Evolutionary conservation across 1,284 basidiomycete genomes (phyloP), one percentile per base, ranked within the genome.

Genomic region (Inonotus hispidus): DNA sequence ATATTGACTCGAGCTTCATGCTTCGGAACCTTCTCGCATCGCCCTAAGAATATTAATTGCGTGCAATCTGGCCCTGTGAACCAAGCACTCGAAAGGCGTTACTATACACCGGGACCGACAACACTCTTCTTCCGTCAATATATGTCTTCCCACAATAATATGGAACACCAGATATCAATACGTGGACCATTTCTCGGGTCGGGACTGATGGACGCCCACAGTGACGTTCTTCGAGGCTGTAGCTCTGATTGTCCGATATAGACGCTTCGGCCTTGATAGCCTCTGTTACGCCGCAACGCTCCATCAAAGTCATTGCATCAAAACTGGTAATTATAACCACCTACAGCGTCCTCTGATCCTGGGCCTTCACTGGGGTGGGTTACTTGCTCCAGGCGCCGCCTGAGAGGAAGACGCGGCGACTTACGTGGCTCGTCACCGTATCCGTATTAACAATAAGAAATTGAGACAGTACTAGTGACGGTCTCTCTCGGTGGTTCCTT

Each of bases 121-220:
- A 43, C 16, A 14, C 13, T 43, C 41, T 43, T 43, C 41, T 43
- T 43, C 41, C 8, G n/a, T 43, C 41, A 16, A n/a, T n/a, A n/a
- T n/a, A n/a, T n/a, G n/a, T n/a, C n/a, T 23, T 49, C 46, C 14
- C 46, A 49, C 50, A 52, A 52, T 27, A 52, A 32, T 52, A 52
- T 52, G 50, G 50, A 52, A 52, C 8, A n/a, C 32, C 13, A 8
- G 29, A 52, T 52, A 52, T 52, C 32, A 19, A 52, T 27, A 35
- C 41, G 16, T n/a, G 41, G 41, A 7, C 41, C 41, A 27, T 23
- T 16, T 14, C 3, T 35, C 23, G 47, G 14, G 23, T 27, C 23
- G 16, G 27, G 3, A 35, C n/a, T 32, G 50, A 52, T 35, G 16
- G 27, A 52, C 32, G 50, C 50, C 10, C 27, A 7, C 25, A n/a